These are phyloP conservation scores for Punica granatum DNA, from an alignment of 345 rosid genomes.

Conservation along the genomic window DNA sequence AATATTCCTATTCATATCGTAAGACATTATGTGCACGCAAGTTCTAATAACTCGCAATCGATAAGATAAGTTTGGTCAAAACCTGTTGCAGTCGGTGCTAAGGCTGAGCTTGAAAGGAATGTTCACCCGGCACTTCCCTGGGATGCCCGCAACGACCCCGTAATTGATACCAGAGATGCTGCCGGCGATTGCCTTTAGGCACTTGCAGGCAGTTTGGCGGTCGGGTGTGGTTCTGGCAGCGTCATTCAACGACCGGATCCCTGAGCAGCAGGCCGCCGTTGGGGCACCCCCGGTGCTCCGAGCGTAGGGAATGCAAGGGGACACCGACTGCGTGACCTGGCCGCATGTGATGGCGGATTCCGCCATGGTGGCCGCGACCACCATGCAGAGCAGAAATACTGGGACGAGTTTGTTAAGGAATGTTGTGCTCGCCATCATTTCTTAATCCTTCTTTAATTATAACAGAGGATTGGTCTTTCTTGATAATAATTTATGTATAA, in stretches of 20 bases:
- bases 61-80: no score
- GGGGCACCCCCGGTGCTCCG: background rate
- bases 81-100: conserved; percentile 32
- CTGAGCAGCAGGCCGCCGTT: background rate
- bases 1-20: background rate
- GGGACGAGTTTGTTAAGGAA: background rate
- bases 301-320: background rate
- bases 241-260: background rate
- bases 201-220: background rate
- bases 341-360: background rate
- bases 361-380: background rate
- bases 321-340: background rate
- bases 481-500: no score
- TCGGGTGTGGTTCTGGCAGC: background rate
- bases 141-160: background rate
- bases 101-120: background rate
- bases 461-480: no score
- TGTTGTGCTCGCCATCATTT: background rate
- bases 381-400: background rate
- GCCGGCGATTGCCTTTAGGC: background rate
- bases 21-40: background rate
- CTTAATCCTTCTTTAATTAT: no score
- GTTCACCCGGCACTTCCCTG: background rate
- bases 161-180: conserved; percentile 2
- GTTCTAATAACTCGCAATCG: no score